Percentiles rank a stretch among this genome's conserved stretches.
These are phyloP conservation scores for Macadamia tetraphylla DNA, from an alignment of 164 flowering plant species.

Conservation along the genomic window DNA sequence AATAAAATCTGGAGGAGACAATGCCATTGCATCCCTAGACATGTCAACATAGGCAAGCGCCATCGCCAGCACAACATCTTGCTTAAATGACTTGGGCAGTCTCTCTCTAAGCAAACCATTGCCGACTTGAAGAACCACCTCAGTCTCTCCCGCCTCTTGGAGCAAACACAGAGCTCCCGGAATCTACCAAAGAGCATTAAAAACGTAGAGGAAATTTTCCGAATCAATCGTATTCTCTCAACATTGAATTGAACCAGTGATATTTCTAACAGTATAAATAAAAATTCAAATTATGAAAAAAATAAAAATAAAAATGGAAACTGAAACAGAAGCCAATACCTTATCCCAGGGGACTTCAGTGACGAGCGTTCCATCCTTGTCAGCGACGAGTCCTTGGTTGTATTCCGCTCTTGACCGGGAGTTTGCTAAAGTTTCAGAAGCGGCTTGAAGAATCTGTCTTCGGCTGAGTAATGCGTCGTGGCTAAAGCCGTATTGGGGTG, in stretches of 20 bases:
- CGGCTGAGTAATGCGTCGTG: constrained; percentile 69
- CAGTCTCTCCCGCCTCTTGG: constrained; percentile 87
- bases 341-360: constrained; percentile 88
- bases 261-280: no score
- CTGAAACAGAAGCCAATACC: constrained; percentile 20
- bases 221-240: background rate
- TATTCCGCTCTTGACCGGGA: constrained; percentile 63
- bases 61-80: constrained; percentile 84
- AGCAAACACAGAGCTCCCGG: constrained; percentile 86
- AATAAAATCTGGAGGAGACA: constrained; percentile 77
- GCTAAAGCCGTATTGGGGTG: constrained; percentile 81
- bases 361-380: constrained; percentile 48
- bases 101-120: constrained; percentile 68
- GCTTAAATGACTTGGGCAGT: constrained; percentile 78
- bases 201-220: background rate
- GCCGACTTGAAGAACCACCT: constrained; percentile 60
- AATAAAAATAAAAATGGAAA: background rate
- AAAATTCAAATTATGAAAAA: no score
- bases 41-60: constrained; percentile 85
- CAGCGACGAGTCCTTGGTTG: constrained; percentile 65
- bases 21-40: constrained; percentile 91
- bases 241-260: background rate
- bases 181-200: constrained; percentile 35
- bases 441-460: constrained; percentile 83
- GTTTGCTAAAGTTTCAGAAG: constrained; percentile 76